These are phyloP conservation scores for Singerocomus rubriflavus DNA, from an alignment of 1,284 basidiomycete genomes.

Conservation along the genomic window DNA sequence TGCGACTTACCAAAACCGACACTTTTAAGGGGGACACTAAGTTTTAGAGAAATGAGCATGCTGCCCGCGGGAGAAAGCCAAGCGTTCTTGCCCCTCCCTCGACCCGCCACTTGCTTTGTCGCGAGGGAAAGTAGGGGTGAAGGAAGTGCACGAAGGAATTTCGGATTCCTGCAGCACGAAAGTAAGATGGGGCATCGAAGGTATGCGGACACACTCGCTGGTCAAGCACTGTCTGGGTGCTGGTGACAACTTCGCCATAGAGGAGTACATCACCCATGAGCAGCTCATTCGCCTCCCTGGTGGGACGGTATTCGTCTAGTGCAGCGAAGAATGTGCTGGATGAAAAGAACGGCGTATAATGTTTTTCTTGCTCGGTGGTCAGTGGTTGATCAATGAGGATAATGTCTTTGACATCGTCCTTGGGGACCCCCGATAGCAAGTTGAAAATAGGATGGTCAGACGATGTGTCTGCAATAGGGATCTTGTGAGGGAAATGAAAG, in stretches of 20 bases:
- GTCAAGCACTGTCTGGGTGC: slow-evolving; percentile 94
- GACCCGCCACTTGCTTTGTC: slow-evolving; percentile 82
- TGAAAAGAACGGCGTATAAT: slow-evolving; percentile 56
- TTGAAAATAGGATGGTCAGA: slow-evolving; percentile 25
- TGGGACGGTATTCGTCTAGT: slow-evolving; percentile 31
- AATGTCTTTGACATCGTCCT: slow-evolving; percentile 46
- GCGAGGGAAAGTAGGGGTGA: slow-evolving; percentile 81
- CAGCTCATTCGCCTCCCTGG: slow-evolving; percentile 36
- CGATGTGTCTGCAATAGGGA: slow-evolving; percentile 24
- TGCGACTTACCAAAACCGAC: slow-evolving; percentile 8
- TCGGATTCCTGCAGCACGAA: slow-evolving; percentile 62
- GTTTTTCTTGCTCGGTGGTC: slow-evolving; percentile 35
- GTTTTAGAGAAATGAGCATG: slow-evolving; percentile 81
- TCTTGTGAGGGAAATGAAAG: slow-evolving; percentile 44
- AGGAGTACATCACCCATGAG: slow-evolving; percentile 75
- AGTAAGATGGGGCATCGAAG: neutral
- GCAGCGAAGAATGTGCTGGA: slow-evolving; percentile 47
- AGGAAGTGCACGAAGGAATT: slow-evolving; percentile 68
- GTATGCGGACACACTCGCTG: slow-evolving; percentile 53
- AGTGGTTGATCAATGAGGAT: slow-evolving; percentile 45
- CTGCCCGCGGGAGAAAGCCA: slow-evolving; percentile 95
- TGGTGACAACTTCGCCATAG: slow-evolving; percentile 89
- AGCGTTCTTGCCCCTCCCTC: slow-evolving; percentile 86
- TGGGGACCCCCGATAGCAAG: slow-evolving; percentile 16
- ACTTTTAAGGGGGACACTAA: slow-evolving; percentile 52